A percentile compares a stretch with the other conserved stretches of the same genome.
These are phyloP conservation scores for Capsicum chinense DNA, from an alignment of 257 asterid genomes.

Conservation along the genomic window DNA sequence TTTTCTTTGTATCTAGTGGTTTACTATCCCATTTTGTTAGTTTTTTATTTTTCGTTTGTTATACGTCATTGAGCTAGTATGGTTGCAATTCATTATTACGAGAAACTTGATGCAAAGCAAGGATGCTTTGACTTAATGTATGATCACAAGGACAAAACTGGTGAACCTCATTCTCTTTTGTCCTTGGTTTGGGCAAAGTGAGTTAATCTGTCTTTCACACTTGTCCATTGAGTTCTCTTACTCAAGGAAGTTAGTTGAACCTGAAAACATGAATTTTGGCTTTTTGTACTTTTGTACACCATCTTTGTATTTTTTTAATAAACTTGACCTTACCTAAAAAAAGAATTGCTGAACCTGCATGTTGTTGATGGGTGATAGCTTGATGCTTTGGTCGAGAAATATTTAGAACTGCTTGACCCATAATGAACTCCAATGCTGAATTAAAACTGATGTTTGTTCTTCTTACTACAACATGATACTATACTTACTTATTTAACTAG, in stretches of 20 bases:
- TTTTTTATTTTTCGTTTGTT: no score
- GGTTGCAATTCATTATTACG: constrained; percentile 41
- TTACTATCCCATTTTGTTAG: no score
- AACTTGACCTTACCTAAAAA: no score
- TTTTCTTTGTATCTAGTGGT: no score
- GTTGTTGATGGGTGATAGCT: no score
- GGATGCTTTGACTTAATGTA: constrained; percentile 87
- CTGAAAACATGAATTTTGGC: no score
- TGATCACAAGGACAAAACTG: constrained; percentile 78
- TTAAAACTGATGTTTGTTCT: neutral
- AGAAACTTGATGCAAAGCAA: constrained; percentile 89
- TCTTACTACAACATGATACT: neutral
- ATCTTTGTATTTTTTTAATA: no score
- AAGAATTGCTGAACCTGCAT: no score
- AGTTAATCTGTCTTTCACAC: no score
- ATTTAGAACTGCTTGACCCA: neutral
- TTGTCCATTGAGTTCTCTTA: neutral
- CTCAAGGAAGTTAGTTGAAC: neutral
- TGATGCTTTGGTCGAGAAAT: no score
- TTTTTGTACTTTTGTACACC: no score
- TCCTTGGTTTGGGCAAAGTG: constrained; percentile 34
- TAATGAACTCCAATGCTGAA: neutral
- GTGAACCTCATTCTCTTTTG: constrained; percentile 79
- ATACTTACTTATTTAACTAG: neutral
- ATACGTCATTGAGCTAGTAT: constrained; percentile 23